phyloP scores from a whole-genome alignment of 495 filamentous ascomycete species.

The Penicillium argentinense region DNA sequence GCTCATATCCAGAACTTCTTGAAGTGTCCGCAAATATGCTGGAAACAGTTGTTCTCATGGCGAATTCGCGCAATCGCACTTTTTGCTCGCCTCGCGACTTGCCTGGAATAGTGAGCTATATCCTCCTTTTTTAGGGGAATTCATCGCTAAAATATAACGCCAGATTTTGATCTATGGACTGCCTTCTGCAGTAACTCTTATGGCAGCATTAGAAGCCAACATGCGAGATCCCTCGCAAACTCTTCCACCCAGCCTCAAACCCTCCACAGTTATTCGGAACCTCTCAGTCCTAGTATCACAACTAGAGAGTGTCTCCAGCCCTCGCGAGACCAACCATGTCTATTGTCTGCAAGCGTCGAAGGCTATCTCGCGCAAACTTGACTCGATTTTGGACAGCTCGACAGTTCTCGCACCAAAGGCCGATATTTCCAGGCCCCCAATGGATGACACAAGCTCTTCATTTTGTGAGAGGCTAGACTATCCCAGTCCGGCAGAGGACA shows the following conservation, averaged over 20 bases:
- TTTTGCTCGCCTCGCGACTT: constrained; percentile 8
- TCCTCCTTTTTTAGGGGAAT: not conserved
- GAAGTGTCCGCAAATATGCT: constrained; percentile 17
- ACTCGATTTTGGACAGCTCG: constrained; percentile 12
- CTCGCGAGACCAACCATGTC: constrained; percentile 17
- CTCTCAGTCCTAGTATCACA: constrained; percentile 17
- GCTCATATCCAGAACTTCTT: constrained; percentile 11
- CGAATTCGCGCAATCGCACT: constrained; percentile 10
- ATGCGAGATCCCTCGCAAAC: constrained; percentile 2
- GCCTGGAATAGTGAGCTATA: constrained; percentile 19
- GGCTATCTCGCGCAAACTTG: constrained; percentile 17
- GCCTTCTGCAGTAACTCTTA: constrained; percentile 14
- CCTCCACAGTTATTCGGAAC: constrained; percentile 16
- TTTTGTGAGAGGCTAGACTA: too few species aligned
- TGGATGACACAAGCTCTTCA: too few species aligned
- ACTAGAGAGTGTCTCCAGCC: constrained; percentile 15
- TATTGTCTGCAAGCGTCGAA: constrained; percentile 21
- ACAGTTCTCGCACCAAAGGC: constrained; percentile 1
- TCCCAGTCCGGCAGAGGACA: not conserved
- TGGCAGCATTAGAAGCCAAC: constrained; percentile 9
- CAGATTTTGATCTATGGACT: constrained; percentile 14
- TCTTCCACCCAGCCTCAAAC: constrained; percentile 15
- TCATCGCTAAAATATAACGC: not conserved
- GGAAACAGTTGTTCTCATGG: constrained; percentile 18
- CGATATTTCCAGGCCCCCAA: not conserved